Base-by-base conservation (phyloP, 2,329 filamentous ascomycete species). In the Parasarocladium wereldwijsianum region DNA sequence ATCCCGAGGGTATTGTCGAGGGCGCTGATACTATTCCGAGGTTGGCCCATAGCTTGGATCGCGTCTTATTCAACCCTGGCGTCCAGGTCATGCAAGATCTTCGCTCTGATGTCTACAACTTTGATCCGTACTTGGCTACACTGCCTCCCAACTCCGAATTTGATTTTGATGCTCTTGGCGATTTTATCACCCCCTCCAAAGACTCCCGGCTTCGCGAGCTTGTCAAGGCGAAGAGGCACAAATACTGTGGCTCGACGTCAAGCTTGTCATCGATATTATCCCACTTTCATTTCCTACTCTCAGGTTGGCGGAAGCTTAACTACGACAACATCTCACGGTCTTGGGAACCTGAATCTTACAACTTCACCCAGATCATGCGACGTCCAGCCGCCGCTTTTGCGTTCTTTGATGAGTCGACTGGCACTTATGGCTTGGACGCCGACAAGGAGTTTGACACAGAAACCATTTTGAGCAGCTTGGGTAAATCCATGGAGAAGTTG, bases 81-180 rank as follows among this genome's bases (percentile, higher is more conserved):
- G 82, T 94, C 21, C 93, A 94, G 50, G 76, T 83, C 29, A 67
- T 98, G 30, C 86, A 93, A 52, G 90, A 98, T 49, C 75, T 78
- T 15, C 71, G 83, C 34, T 85, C 87, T 22, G 69, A 75, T 12
- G 84, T 96, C 6, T 98, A 75, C 64, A 98, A 98, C 50, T 98
- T 98, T 44, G 87, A 98, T 47, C 90, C 92, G 0, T 94, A 94
- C 45, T 66, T 98, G 13, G 73, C 85, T 36, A 75, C 74, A 31
- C 92, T 98, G 43, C 96, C 96, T 84, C 86, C 90, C 2, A 76
- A 90, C 11, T 62, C 70, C 3, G 83, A 98, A 46, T 98, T 98
- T 45, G 83, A 98, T 46, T 98, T 93, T 51, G 69, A 81, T 34
- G 76, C 84, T 4, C 54, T 98, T 32, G 83, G 81, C 49, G 66